Evolutionary conservation across 352 stramenopile species (phyloP).

Genomic region (Phytophthora meadii): DNA sequence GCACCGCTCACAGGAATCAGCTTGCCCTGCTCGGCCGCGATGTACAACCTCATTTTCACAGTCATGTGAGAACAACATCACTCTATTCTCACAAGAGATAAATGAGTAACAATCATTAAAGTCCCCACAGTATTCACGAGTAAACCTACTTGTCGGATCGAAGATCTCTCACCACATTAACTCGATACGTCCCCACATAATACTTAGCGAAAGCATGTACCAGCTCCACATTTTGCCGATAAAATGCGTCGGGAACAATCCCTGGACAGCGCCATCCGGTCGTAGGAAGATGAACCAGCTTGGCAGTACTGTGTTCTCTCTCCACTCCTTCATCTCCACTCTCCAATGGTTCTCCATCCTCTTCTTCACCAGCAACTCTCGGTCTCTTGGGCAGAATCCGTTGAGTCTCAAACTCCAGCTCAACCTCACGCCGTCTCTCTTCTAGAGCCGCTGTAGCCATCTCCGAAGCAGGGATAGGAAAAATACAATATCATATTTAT

Average conservation of each 20-base stretch:
- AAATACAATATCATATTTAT: too few species aligned
- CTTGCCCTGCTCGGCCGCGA: constrained; percentile 50
- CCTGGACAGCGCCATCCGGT: constrained; percentile 69
- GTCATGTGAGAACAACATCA: constrained; percentile 76
- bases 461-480: too few species aligned
- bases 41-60: constrained; percentile 67
- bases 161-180: constrained; percentile 72
- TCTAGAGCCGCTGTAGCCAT: constrained; percentile 14
- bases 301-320: not conserved
- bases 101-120: not conserved
- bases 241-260: constrained; percentile 64
- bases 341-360: constrained; percentile 5
- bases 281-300: constrained; percentile 50
- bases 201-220: constrained; percentile 75
- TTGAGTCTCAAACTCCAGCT: constrained; percentile 15
- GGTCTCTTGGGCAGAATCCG: constrained; percentile 17
- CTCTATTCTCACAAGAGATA: constrained; percentile 34
- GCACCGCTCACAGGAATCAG: constrained; percentile 61
- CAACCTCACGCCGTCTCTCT: constrained; percentile 20
- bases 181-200: constrained; percentile 64
- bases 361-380: constrained; percentile 16
- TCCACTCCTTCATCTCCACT: constrained; percentile 1
- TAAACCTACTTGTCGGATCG: constrained; percentile 63
- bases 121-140: not conserved
- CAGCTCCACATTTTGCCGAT: constrained; percentile 53